phyloP scores from a whole-genome alignment of 2,329 filamentous ascomycete species.

The Fusarium azukiicola region DNA sequence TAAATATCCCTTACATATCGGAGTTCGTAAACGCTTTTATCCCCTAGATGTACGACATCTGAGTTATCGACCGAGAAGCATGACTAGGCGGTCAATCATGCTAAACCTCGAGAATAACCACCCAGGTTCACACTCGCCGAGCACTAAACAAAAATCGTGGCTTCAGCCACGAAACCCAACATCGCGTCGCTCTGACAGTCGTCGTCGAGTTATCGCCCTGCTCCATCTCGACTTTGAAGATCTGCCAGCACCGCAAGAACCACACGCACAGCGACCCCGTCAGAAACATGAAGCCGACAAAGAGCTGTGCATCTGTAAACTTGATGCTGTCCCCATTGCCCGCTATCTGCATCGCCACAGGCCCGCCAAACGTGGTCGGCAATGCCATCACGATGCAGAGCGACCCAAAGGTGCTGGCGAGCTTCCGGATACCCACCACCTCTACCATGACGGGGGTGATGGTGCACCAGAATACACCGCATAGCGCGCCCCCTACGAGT shows the following conservation, averaged over 20 bases:
- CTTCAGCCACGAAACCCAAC: not conserved
- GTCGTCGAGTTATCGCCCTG: not conserved
- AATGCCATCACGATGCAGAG: not conserved
- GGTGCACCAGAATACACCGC: not conserved
- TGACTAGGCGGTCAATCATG: not conserved
- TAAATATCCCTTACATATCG: too few species aligned
- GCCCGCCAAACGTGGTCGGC: not conserved
- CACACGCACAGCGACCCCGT: not conserved
- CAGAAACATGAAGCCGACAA: constrained; percentile 2
- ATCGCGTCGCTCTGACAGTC: not conserved
- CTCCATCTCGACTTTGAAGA: constrained; percentile 3
- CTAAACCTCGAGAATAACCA: not conserved
- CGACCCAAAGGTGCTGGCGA: not conserved
- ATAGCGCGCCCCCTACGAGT: not conserved
- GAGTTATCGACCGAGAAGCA: not conserved
- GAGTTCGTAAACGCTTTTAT: too few species aligned
- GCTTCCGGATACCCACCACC: not conserved
- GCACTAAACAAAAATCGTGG: not conserved
- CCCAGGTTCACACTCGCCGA: not conserved
- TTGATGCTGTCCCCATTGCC: not conserved
- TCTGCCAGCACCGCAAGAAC: not conserved
- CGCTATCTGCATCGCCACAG: constrained; percentile 6
- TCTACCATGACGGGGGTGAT: constrained; percentile 6
- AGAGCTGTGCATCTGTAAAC: not conserved
- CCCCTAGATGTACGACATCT: too few species aligned